phyloP scores from a whole-genome alignment of 768 basidiomycete species.

The Phaeolepiota aurea region DNA sequence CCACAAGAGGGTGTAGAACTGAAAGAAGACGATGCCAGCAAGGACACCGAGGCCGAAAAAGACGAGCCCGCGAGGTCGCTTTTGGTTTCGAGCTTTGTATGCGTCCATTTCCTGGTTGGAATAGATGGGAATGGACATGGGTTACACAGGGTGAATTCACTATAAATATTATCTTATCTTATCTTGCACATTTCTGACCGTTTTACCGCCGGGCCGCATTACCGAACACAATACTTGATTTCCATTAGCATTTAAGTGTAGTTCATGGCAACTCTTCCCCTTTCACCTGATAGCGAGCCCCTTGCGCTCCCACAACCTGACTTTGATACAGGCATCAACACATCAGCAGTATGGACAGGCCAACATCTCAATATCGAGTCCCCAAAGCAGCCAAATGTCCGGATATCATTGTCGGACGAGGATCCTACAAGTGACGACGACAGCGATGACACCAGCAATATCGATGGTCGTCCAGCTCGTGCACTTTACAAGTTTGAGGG shows the following conservation, averaged over 20 bases:
- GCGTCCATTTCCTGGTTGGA: too few relatives aligned
- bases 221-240: too few relatives aligned
- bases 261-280: background rate
- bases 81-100: too few relatives aligned
- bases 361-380: constrained; percentile 28
- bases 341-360: constrained; percentile 72
- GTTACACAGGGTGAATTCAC: too few relatives aligned
- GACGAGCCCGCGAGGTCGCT: too few relatives aligned
- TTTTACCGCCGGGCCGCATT: too few relatives aligned
- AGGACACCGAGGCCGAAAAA: background rate
- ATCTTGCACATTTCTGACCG: too few relatives aligned
- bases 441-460: constrained; percentile 21
- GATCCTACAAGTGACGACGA: constrained; percentile 27
- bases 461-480: constrained; percentile 43
- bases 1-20: too few relatives aligned
- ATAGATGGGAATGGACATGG: too few relatives aligned
- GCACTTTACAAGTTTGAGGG: constrained; percentile 72
- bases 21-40: too few relatives aligned
- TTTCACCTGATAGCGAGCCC: background rate
- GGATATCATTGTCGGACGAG: constrained; percentile 30
- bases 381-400: constrained; percentile 14
- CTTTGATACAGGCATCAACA: constrained; percentile 74
- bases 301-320: background rate
- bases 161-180: too few relatives aligned
- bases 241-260: too few relatives aligned